Percentiles rank a stretch among this genome's conserved stretches.
Conservation (phyloP, 176 grass and related monocot genomes). For the Elymus sibiricus region DNA sequence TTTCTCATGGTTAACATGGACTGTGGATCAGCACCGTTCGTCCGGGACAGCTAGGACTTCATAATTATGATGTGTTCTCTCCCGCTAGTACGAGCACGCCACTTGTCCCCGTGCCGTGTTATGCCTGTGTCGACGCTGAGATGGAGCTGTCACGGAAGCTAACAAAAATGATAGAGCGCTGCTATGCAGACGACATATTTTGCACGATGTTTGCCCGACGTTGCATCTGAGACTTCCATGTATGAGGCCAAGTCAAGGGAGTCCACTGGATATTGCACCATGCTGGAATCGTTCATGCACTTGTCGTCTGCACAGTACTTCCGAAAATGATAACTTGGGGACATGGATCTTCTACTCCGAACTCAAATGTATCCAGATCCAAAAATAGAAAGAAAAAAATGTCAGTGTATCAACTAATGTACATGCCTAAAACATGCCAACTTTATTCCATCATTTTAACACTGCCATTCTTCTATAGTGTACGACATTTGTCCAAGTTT, state of each 20-base stretch:
- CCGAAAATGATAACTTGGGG: too few relatives aligned
- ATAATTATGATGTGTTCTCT: not conserved
- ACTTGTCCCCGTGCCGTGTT: not conserved
- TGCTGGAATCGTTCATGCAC: not conserved
- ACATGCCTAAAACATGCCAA: too few relatives aligned
- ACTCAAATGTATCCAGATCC: too few relatives aligned
- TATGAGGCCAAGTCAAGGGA: not conserved
- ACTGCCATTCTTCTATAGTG: too few relatives aligned
- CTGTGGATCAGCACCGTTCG: not conserved
- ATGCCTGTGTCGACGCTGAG: not conserved
- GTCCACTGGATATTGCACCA: not conserved
- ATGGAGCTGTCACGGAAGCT: not conserved
- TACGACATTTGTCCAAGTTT: too few relatives aligned
- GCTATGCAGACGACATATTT: not conserved
- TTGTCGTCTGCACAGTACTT: not conserved
- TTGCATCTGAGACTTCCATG: not conserved
- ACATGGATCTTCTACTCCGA: too few relatives aligned
- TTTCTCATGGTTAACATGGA: not conserved
- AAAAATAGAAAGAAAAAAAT: too few relatives aligned
- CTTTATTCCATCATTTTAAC: too few relatives aligned
- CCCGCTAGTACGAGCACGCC: not conserved
- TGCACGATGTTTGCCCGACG: not conserved
- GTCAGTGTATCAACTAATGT: too few relatives aligned
- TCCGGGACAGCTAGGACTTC: not conserved
- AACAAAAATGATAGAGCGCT: not conserved